These are phyloP conservation scores for Stephanodiscus minutulus DNA, from an alignment of 108 stramenopile genomes.

Conservation along the genomic window DNA sequence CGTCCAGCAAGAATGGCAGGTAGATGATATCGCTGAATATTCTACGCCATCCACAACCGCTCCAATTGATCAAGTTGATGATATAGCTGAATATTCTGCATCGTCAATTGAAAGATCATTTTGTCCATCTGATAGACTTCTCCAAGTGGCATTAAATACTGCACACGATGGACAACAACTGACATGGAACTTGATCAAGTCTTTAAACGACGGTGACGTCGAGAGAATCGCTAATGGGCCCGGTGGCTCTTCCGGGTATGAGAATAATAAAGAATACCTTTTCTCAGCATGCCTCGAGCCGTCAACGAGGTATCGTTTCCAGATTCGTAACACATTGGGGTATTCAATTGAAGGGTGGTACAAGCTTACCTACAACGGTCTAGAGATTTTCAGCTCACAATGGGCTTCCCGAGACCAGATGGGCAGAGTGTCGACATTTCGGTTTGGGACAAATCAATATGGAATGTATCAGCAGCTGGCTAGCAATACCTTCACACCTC, in stretches of 20 bases:
- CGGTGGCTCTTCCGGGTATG: neutral
- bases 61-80: neutral
- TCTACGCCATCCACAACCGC: neutral
- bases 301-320: slow-evolving; percentile 21
- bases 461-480: slow-evolving; percentile 1
- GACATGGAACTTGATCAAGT: slow-evolving; percentile 20
- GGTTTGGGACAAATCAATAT: slow-evolving; percentile 7
- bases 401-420: neutral
- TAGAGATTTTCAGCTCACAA: slow-evolving; percentile 5
- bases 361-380: slow-evolving; percentile 2
- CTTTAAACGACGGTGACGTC: neutral
- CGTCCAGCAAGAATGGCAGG: neutral
- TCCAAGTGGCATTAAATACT: slow-evolving; percentile 4
- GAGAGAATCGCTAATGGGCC: neutral
- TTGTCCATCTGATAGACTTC: slow-evolving; percentile 6
- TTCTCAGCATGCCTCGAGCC: slow-evolving; percentile 3
- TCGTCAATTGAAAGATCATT: neutral
- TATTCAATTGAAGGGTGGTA: neutral
- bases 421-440: slow-evolving; percentile 13
- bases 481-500: neutral
- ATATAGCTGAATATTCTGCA: neutral
- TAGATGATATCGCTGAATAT: neutral
- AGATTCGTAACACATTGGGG: slow-evolving; percentile 2
- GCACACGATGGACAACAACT: slow-evolving; percentile 3
- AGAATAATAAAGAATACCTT: neutral